Conservation (phyloP, 495 filamentous ascomycete genomes). For the Talaromyces wortmannii region DNA sequence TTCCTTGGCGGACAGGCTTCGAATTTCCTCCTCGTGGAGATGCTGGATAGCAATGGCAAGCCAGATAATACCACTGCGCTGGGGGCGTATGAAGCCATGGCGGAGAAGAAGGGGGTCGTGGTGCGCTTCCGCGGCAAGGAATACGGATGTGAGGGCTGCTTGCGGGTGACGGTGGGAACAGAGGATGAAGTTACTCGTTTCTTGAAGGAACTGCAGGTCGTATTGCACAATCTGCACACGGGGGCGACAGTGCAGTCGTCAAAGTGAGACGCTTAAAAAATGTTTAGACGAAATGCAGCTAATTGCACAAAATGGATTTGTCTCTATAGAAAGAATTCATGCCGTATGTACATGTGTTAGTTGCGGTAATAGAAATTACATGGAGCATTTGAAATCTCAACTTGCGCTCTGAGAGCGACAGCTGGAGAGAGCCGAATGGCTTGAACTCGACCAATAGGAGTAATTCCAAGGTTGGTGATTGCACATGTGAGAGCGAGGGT, state of each 20-base stretch:
- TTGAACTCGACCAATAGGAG: too few relatives aligned
- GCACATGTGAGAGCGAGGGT: too few relatives aligned
- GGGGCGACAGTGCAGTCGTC: conserved; percentile 18
- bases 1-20: conserved; percentile 73
- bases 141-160: conserved; percentile 77
- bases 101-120: conserved; percentile 83
- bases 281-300: neutral
- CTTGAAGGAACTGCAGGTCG: conserved; percentile 56
- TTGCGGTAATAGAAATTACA: too few relatives aligned
- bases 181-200: conserved; percentile 76
- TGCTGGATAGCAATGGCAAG: conserved; percentile 57
- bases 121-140: conserved; percentile 93
- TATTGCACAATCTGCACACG: conserved; percentile 44
- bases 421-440: too few relatives aligned
- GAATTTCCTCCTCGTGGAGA: conserved; percentile 88
- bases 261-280: conserved; percentile 4
- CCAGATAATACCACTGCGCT: conserved; percentile 74
- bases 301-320: too few relatives aligned
- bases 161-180: conserved; percentile 90
- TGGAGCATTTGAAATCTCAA: too few relatives aligned
- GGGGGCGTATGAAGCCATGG: conserved; percentile 73
- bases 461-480: too few relatives aligned
- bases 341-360: too few relatives aligned
- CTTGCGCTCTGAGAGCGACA: too few relatives aligned
- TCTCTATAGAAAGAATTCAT: too few relatives aligned